Percentiles rank a stretch among this genome's conserved stretches.
phyloP scores from a whole-genome alignment of 78 protist genomes.

The slime mould (Dictyostelium discoideum) region DNA sequence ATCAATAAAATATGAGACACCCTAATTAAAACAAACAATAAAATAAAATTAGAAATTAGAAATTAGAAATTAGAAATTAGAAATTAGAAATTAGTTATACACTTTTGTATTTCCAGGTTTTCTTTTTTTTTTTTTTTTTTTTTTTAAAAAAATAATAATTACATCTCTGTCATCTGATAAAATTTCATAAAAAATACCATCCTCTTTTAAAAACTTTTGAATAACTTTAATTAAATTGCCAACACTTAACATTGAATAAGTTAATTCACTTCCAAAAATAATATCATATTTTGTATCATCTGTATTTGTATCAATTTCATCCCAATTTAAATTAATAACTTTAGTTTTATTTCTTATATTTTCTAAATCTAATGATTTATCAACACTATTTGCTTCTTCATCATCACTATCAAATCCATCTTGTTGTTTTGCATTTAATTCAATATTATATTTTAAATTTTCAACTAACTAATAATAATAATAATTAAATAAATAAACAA shows the following conservation, averaged over 20 bases:
- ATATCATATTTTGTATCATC: conserved; percentile 69
- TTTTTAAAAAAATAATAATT: background rate
- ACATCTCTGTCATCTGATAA: conserved; percentile 90
- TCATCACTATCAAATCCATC: conserved; percentile 58
- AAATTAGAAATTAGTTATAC: too few relatives aligned
- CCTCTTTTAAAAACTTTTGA: conserved; percentile 42
- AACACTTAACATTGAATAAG: conserved; percentile 81
- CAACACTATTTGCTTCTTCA: conserved; percentile 29
- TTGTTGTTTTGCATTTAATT: conserved; percentile 56
- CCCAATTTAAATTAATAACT: conserved; percentile 79
- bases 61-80: too few relatives aligned
- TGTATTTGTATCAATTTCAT: conserved; percentile 41
- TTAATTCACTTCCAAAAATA: conserved; percentile 87
- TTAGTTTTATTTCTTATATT: background rate
- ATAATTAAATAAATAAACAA: background rate
- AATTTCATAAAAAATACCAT: conserved; percentile 88
- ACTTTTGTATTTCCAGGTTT: too few relatives aligned
- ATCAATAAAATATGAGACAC: conserved; percentile 79
- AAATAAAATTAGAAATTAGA: too few relatives aligned
- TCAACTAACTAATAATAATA: conserved; percentile 43
- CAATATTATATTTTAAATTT: conserved; percentile 84
- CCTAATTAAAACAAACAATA: conserved; percentile 16
- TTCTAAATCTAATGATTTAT: background rate
- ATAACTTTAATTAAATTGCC: conserved; percentile 74
- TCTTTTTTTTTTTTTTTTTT: too few relatives aligned